These are phyloP conservation scores for Monosporascus sp. DNA, from an alignment of 2,329 filamentous ascomycete species.

Conservation along the genomic window DNA sequence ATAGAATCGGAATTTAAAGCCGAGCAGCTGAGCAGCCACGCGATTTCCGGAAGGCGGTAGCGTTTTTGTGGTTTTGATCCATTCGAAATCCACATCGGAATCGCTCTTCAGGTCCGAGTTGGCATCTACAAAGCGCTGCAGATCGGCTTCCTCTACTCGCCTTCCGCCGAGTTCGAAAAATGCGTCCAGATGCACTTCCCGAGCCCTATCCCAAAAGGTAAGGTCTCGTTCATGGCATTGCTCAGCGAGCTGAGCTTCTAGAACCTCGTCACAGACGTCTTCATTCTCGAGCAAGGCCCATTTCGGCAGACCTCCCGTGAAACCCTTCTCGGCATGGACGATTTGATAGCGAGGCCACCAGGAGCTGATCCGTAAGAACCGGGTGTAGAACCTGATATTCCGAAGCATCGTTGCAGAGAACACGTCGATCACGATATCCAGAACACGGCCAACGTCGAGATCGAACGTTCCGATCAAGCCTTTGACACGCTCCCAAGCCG, in stretches of 20 bases:
- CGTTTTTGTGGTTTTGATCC: constrained; percentile 77
- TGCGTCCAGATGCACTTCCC: constrained; percentile 69
- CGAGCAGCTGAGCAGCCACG: constrained; percentile 88
- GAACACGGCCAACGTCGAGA: constrained; percentile 86
- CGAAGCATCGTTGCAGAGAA: constrained; percentile 92
- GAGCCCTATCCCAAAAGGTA: constrained; percentile 77
- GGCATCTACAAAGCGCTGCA: constrained; percentile 39
- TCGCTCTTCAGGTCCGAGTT: constrained; percentile 43
- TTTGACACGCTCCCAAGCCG: constrained; percentile 88
- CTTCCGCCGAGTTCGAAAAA: constrained; percentile 86
- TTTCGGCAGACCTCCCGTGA: constrained; percentile 65
- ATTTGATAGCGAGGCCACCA: constrained; percentile 82
- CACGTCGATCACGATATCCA: constrained; percentile 92
- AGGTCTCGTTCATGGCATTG: constrained; percentile 63
- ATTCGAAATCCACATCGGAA: constrained; percentile 43
- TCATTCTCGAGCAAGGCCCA: constrained; percentile 71
- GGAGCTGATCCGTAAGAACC: constrained; percentile 83
- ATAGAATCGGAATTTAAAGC: constrained; percentile 96
- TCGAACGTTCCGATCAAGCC: constrained; percentile 96
- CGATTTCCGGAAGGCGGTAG: constrained; percentile 81
- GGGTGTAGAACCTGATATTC: constrained; percentile 90
- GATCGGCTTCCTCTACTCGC: constrained; percentile 56
- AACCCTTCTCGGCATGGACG: constrained; percentile 35
- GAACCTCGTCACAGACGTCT: constrained; percentile 57
- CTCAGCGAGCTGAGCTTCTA: constrained; percentile 54